Evolutionary conservation across 139 green algal species (phyloP).

Genomic region (Tetraselmis striata): DNA sequence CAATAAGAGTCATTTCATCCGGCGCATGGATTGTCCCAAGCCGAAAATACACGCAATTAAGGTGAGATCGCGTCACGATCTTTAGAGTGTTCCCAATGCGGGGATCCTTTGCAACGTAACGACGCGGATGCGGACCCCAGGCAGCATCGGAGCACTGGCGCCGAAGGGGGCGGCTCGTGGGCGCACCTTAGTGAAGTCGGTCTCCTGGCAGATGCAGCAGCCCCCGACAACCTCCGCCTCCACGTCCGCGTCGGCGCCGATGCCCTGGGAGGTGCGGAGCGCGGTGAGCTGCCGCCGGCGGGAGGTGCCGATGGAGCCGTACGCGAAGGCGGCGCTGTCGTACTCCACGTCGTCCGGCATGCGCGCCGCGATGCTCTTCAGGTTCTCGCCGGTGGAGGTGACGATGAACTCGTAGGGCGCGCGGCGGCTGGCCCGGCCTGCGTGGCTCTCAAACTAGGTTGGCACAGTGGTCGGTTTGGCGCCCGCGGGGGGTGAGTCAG

Average conservation of each 20-base stretch:
- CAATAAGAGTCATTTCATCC: too few relatives aligned
- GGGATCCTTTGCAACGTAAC: too few relatives aligned
- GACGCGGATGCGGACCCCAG: too few relatives aligned
- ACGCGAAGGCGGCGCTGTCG: background rate
- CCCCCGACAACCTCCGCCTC: background rate
- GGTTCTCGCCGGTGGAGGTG: conserved; percentile 46
- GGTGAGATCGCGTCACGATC: too few relatives aligned
- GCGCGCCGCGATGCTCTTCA: conserved; percentile 39
- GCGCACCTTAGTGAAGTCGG: background rate
- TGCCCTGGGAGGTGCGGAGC: background rate
- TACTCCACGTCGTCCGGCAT: background rate
- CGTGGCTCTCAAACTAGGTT: conserved; percentile 77
- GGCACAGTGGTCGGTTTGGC: too few relatives aligned
- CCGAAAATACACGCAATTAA: too few relatives aligned
- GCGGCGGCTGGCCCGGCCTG: conserved; percentile 46
- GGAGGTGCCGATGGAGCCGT: background rate
- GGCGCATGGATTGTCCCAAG: too few relatives aligned
- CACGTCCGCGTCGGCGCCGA: background rate
- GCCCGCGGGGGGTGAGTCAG: too few relatives aligned
- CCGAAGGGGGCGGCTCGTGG: too few relatives aligned
- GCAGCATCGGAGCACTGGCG: too few relatives aligned
- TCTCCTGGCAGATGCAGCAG: background rate
- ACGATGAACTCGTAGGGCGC: conserved; percentile 78
- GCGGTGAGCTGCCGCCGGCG: background rate
- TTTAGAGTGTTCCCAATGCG: too few relatives aligned